Evolutionary conservation across 331 rosid genomes (phyloP), one percentile per base, ranked within the genome.

Genomic region (Pyrus hybrid): DNA sequence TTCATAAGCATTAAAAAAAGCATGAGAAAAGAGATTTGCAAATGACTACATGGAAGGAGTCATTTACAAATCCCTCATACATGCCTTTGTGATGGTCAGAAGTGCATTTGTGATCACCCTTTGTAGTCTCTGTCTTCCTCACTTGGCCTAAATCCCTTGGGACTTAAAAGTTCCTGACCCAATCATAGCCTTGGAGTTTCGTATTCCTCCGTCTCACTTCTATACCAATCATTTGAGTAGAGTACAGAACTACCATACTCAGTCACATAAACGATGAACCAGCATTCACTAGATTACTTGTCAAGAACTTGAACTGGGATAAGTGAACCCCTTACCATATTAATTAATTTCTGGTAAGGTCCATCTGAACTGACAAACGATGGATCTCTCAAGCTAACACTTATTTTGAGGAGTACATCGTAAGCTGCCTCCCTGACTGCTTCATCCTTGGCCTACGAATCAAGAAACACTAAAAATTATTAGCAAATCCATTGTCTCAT

Each of bases 391-490:
- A 94, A 84, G 77, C 87, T 83, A 70, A 88, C 89, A 80, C 97
- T 83, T 78, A 89, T 84, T 77, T 81, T 77, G 57, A 85, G 81
- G 74, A 94, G 97, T 8, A 80, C 74, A 80, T 90, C 95, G 78
- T 88, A 92, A 16, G 97, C 97, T 74, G 80, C 91, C 86, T 92
- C 92, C 86, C 99, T 88, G 66, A 85, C 72, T 65, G 86, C 89
- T 72, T 84, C 96, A 77, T 90, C 96, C 43, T 79, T 83, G 72
- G 92, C 95, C 99, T 94, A 81, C 77, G 67, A 47, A 77, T 76
- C 65, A 78, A 49, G 63, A 73, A 67, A 60, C 56, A 74, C 21
- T 12, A 64, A 67, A 73, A 78, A 53, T 82, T 45, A 87, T 67
- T 70, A 76, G 7, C 17, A 58, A 22, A 43, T 65, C 45, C 80